Conservation (phyloP, 208 protist species). For the Trypanosoma lewisi region DNA sequence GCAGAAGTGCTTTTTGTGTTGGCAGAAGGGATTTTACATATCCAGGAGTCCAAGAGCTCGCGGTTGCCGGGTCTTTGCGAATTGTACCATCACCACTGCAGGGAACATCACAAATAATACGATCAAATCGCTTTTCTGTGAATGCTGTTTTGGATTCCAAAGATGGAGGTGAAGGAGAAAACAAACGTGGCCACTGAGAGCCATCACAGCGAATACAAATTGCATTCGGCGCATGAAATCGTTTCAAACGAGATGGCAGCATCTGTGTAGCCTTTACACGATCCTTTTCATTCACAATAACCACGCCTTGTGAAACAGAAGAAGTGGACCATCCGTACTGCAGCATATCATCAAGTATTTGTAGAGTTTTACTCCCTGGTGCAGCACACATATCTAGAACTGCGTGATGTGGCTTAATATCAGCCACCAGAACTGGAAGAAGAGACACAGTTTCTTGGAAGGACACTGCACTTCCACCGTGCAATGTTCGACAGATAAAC, state of each 20-base stretch:
- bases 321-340: conserved; percentile 28
- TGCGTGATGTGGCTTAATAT: conserved; percentile 69
- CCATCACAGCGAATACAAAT: conserved; percentile 86
- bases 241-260: conserved; percentile 85
- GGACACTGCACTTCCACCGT: conserved; percentile 78
- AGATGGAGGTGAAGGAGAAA: no score
- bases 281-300: conserved; percentile 90
- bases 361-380: conserved; percentile 91
- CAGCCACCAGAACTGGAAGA: conserved; percentile 74
- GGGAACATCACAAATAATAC: conserved; percentile 94
- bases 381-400: conserved; percentile 91
- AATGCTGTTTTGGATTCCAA: conserved; percentile 15
- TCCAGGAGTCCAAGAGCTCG: conserved; percentile 78
- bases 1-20: conserved; percentile 87
- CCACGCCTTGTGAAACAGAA: conserved; percentile 46
- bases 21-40: conserved; percentile 87
- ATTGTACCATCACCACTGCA: conserved; percentile 96
- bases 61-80: conserved; percentile 87
- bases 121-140: conserved; percentile 67
- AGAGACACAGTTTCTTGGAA: conserved; percentile 90
- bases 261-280: conserved; percentile 92
- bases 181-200: conserved; percentile 84
- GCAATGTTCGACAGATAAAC: conserved; percentile 82
- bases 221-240: conserved; percentile 84
- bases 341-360: conserved; percentile 84